Evolutionary conservation across 2,329 filamentous ascomycete genomes (phyloP), one percentile per base, ranked within the genome.

Genomic region (Paraphaeosphaeria sporulosa): DNA sequence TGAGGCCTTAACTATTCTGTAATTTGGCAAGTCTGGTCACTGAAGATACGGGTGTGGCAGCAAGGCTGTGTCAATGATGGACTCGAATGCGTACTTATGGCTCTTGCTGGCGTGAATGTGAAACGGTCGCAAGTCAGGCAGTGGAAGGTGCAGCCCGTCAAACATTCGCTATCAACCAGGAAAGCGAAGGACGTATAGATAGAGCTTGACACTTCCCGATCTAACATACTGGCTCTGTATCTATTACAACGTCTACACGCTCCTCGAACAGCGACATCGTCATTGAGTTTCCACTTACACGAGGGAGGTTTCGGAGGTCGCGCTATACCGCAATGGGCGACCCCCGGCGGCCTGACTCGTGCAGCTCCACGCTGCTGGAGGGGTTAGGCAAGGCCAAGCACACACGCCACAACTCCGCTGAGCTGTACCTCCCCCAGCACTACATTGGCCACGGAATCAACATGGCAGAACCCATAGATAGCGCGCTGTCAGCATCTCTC

Each of bases 401-500:
- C 48, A 42, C 49, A 21, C 38, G 38, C 21, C 51, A 44, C 23
- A 8, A 17, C 34, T 55, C 52, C 43, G 30, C 53, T 23, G 61
- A 63, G 55, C 49, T 49, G 52, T 53, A 55, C 27, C 42, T n/a
- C 52, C 34, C 51, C 51, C 51, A 62, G 34, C 42, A 55, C 52
- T 57, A 48, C 54, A 64, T 55, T 46, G 50, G 56, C 56, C 21
- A 52, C 34, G 15, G 19, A 36, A 40, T 25, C 36, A 73, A 47
- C 58, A 78, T 78, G 75, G 69, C 71, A 50, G 75, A 78, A 59
- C 74, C 74, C 17, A 75, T 78, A 65, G 90, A 93, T 79, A 91
- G 89, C 75, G 90, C 90, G 58, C 87, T 93, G 90, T 92, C 84
- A 79, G 88, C 44, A 56, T 36, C 34, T 61, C 46, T 42, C n/a